Percentiles rank a stretch among this genome's conserved stretches.
Conservation (phyloP, 139 green algal genomes). For the Astrephomene gubernaculifera region DNA sequence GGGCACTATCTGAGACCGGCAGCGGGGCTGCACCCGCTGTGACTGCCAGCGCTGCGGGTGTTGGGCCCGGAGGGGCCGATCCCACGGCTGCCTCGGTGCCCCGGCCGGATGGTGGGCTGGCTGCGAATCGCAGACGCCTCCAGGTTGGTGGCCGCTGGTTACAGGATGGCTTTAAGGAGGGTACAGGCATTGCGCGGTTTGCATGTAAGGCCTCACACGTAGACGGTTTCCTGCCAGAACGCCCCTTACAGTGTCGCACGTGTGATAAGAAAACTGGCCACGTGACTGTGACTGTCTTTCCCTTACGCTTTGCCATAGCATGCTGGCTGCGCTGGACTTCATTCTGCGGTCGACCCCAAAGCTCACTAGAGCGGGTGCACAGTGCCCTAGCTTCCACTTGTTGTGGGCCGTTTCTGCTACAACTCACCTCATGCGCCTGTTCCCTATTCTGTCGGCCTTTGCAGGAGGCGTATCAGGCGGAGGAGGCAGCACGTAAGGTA, state of each 20-base stretch:
- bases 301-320: too few relatives aligned
- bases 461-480: constrained; percentile 1
- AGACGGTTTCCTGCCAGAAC: not conserved
- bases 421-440: not conserved
- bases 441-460: not conserved
- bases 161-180: not conserved
- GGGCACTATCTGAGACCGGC: not conserved
- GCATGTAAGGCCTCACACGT: not conserved
- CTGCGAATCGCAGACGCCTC: not conserved
- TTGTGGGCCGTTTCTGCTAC: not conserved
- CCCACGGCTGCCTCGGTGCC: not conserved
- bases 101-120: not conserved
- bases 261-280: too few relatives aligned
- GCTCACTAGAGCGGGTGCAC: not conserved
- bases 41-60: not conserved
- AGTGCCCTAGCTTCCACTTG: not conserved
- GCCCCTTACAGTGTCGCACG: too few relatives aligned
- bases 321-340: not conserved
- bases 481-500: constrained; percentile 3
- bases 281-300: too few relatives aligned
- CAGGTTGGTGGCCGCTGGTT: not conserved
- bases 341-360: not conserved
- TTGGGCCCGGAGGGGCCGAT: not conserved
- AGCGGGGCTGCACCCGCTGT: not conserved
- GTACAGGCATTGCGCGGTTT: not conserved